Evolutionary conservation across 305 asterid genomes (phyloP), one percentile per base, ranked within the genome.

Genomic region (Fraxinus sp.): DNA sequence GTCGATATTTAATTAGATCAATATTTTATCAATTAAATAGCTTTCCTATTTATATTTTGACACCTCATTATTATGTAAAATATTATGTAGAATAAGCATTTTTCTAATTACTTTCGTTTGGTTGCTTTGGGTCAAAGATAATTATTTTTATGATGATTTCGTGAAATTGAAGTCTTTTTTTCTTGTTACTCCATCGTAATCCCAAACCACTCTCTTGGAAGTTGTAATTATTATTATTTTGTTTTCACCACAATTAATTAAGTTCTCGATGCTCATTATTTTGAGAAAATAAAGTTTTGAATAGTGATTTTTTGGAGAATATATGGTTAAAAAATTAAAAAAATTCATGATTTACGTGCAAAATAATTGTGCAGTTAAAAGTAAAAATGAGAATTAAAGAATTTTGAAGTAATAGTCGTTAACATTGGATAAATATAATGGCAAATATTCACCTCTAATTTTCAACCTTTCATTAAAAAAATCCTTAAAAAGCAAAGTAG

Each of bases 141-240:
- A 30, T 87, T 82, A 73, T 83, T 80, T 39, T 33, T 64, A 80
- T 84, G 85, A 87, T 84, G 77, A 82, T 84, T 84, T 70, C 86
- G 79, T 82, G 10, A 77, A 77, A 78, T 43, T 49, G 37, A 82
- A 82, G 85, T 62, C 84, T 76, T 84, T 79, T 59, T 82, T 77
- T 57, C 72, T 81, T 77, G 85, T 87, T 80, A 71, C 80, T 76
- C 80, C 30, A 59, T 79, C 81, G 36, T 83, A 59, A 77, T 46
- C 73, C 52, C 41, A 5, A 28, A 76, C 82, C 73, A 68, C 72
- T 41, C 82, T 37, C 73, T 33, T 78, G 82, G 77, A 71, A 75
- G 80, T 83, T 77, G 80, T 39, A 55, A 76, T 20, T 80, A 70
- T 55, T 71, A 77, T 32, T 16, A 55, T n/a, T 55, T 55, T 55